Percentiles rank a stretch among this genome's conserved stretches.
These are phyloP conservation scores for Cucurbita ficifolia DNA, from an alignment of 306 rosid genomes.

Conservation along the genomic window DNA sequence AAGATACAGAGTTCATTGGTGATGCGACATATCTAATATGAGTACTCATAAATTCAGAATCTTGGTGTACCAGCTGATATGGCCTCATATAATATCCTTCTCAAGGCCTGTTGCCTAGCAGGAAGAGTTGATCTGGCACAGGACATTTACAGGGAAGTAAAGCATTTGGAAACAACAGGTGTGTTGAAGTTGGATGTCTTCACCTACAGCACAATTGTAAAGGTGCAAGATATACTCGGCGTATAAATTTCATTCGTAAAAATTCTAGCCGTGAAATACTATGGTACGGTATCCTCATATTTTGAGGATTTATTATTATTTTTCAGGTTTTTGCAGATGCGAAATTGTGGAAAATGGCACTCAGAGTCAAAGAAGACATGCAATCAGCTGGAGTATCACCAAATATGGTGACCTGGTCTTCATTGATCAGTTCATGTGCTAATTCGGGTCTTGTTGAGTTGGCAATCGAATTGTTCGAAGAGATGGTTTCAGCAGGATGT, in stretches of 20 bases:
- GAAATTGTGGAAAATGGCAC: conserved; percentile 78
- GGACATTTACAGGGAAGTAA: conserved; percentile 67
- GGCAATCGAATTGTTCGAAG: conserved; percentile 75
- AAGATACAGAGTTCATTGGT: not conserved
- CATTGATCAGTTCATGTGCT: conserved; percentile 87
- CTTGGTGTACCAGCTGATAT: conserved; percentile 55
- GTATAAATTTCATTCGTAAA: not conserved
- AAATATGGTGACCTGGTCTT: conserved; percentile 76
- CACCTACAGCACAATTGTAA: conserved; percentile 92
- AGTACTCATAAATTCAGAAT: conserved; percentile 33
- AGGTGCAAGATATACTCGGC: conserved; percentile 25
- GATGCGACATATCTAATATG: not conserved
- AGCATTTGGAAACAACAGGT: conserved; percentile 63
- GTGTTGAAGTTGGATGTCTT: conserved; percentile 73
- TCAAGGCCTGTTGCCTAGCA: conserved; percentile 82
- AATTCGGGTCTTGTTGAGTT: conserved; percentile 85
- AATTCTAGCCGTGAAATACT: not conserved
- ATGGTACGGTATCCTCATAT: conserved; percentile 5
- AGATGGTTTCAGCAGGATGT: conserved; percentile 71
- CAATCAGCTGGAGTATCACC: conserved; percentile 64
- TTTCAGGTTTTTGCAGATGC: conserved; percentile 83
- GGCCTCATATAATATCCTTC: conserved; percentile 82
- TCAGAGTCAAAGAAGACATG: conserved; percentile 78
- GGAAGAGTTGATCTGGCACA: conserved; percentile 91
- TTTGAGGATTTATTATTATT: conserved; percentile 17